Evolutionary conservation across 495 filamentous ascomycete genomes (phyloP).

Genomic region (Hypomontagnella submonticulosa): DNA sequence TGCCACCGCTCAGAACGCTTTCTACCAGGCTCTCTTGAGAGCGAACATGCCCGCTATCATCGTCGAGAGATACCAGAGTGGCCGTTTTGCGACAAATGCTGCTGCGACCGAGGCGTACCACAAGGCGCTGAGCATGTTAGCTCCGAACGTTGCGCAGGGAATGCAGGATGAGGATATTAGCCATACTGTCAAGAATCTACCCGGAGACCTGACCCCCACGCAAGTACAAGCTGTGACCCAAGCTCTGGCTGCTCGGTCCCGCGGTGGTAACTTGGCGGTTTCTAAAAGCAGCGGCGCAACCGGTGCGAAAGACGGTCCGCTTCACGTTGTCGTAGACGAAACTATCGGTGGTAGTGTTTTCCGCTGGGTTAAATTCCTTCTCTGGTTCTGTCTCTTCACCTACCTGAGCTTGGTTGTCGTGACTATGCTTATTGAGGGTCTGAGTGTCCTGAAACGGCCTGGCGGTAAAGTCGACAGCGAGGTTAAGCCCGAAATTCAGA

Average conservation of each 20-base stretch:
- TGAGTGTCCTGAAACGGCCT: slow-evolving; percentile 80
- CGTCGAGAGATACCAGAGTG: slow-evolving; percentile 86
- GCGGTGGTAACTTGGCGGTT: slow-evolving; percentile 72
- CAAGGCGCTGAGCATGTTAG: slow-evolving; percentile 74
- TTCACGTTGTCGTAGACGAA: slow-evolving; percentile 97
- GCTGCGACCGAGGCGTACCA: slow-evolving; percentile 78
- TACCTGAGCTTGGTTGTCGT: slow-evolving; percentile 80
- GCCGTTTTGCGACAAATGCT: slow-evolving; percentile 81
- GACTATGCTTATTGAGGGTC: slow-evolving; percentile 80
- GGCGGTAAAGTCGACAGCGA: slow-evolving; percentile 75
- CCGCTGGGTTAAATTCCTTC: slow-evolving; percentile 87
- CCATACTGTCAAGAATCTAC: slow-evolving; percentile 44
- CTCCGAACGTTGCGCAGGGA: slow-evolving; percentile 49
- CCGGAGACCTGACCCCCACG: slow-evolving; percentile 61
- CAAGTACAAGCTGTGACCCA: slow-evolving; percentile 88
- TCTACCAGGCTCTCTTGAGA: slow-evolving; percentile 89
- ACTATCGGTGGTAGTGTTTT: slow-evolving; percentile 80
- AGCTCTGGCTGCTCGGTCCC: slow-evolving; percentile 80
- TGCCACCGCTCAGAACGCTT: slow-evolving; percentile 86
- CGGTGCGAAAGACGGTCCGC: slow-evolving; percentile 79
- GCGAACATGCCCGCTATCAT: slow-evolving; percentile 94
- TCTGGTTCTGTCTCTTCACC: slow-evolving; percentile 77
- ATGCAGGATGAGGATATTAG: slow-evolving; percentile 47
- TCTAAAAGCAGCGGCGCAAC: slow-evolving; percentile 54
- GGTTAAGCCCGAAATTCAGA: slow-evolving; percentile 90